phyloP scores from a whole-genome alignment of 2,329 filamentous ascomycete genomes.

The Xylaria sp. region DNA sequence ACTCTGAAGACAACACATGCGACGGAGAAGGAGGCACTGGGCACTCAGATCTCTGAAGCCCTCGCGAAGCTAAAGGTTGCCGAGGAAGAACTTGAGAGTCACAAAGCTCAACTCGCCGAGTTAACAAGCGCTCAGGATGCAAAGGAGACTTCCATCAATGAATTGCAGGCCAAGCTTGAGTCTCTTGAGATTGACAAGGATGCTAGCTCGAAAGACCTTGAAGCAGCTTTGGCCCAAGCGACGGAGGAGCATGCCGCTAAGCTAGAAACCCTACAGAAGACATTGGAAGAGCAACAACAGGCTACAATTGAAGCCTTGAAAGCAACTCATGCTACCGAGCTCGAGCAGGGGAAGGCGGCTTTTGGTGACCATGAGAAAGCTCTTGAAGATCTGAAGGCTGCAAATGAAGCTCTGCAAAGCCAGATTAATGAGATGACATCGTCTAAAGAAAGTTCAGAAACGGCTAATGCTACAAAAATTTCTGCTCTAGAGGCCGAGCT shows the following conservation, averaged over 20 bases:
- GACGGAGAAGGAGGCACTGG: constrained; percentile 58
- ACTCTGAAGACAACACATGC: constrained; percentile 62
- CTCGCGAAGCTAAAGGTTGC: constrained; percentile 62
- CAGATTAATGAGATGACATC: constrained; percentile 64
- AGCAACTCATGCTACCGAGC: constrained; percentile 62
- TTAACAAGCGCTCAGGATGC: constrained; percentile 61
- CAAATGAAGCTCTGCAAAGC: constrained; percentile 64
- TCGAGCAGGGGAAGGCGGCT: constrained; percentile 59
- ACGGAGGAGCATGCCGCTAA: constrained; percentile 60
- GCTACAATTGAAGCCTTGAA: constrained; percentile 61
- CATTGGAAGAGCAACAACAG: constrained; percentile 62
- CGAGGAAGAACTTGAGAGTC: constrained; percentile 61
- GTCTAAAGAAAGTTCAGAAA: constrained; percentile 58
- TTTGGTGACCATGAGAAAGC: constrained; percentile 60
- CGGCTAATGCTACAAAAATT: constrained; percentile 58
- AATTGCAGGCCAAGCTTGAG: constrained; percentile 63
- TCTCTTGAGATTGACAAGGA: constrained; percentile 55
- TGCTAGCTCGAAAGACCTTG: constrained; percentile 52
- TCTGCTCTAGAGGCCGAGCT: constrained; percentile 64
- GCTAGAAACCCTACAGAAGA: constrained; percentile 61
- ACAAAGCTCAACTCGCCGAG: constrained; percentile 60
- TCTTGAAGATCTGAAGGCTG: constrained; percentile 60
- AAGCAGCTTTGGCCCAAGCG: constrained; percentile 53
- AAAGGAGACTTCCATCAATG: constrained; percentile 59
- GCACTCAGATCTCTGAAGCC: constrained; percentile 59